phyloP scores from a whole-genome alignment of 2,329 filamentous ascomycete genomes.

The Calonectria naviculata region DNA sequence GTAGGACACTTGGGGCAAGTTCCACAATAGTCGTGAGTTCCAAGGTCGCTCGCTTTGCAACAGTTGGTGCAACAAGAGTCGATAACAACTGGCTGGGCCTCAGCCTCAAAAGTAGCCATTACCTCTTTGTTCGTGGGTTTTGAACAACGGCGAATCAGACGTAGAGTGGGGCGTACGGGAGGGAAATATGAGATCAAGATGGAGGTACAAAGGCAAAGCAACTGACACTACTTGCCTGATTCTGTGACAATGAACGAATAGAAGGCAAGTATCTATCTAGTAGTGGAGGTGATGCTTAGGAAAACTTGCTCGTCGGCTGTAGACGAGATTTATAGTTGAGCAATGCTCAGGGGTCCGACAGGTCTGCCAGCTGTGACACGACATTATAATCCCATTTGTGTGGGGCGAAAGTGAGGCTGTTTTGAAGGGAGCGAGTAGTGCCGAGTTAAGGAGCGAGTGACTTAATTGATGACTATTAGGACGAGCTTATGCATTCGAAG shows the following conservation, averaged over 20 bases:
- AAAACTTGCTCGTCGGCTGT: neutral
- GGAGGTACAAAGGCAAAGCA: neutral
- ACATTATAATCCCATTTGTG: constrained; percentile 19
- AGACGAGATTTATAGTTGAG: constrained; percentile 36
- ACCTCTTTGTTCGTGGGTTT: neutral
- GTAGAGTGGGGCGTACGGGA: neutral
- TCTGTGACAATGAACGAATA: neutral
- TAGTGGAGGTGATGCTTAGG: neutral
- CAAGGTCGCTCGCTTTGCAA: constrained; percentile 45
- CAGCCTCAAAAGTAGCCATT: constrained; percentile 34
- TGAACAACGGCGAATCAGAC: neutral
- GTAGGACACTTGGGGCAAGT: constrained; percentile 43
- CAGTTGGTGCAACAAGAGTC: constrained; percentile 44
- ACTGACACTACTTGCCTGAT: neutral
- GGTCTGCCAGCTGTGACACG: constrained; percentile 25
- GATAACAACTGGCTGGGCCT: constrained; percentile 28
- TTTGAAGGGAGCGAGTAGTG: neutral
- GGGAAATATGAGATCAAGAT: neutral
- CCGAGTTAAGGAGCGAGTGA: neutral
- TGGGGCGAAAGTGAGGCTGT: constrained; percentile 38
- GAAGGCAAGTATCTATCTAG: neutral
- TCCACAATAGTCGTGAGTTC: constrained; percentile 47
- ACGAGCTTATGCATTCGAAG: neutral
- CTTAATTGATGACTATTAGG: neutral
- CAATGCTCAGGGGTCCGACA: constrained; percentile 23